A percentile compares a stretch with the other conserved stretches of the same genome.
phyloP scores from a whole-genome alignment of 73 alveolate species.

The Tetrahymena elliotti region DNA sequence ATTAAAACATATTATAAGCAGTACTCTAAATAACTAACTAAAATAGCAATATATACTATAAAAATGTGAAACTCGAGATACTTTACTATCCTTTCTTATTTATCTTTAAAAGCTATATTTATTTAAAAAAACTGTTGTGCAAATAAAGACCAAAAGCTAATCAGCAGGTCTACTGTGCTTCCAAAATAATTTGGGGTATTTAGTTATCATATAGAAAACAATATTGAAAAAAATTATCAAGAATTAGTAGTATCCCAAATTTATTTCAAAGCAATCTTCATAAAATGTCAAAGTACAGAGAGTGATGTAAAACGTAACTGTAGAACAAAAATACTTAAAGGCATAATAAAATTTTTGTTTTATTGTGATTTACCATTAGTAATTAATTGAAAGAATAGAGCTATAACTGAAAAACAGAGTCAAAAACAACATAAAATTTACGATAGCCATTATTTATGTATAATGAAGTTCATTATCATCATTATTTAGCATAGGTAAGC shows the following conservation, averaged over 20 bases:
- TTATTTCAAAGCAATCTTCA: not conserved
- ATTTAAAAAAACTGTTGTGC: not conserved
- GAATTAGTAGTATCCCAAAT: not conserved
- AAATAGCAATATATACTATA: not conserved
- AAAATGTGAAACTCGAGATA: not conserved
- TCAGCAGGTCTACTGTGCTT: not conserved
- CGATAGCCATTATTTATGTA: not conserved
- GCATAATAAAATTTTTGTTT: not conserved
- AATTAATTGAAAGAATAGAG: not conserved
- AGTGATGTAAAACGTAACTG: not conserved
- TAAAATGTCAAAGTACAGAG: not conserved
- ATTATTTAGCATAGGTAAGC: not conserved
- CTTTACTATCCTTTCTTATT: not conserved
- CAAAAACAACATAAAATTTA: not conserved
- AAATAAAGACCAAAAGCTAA: not conserved
- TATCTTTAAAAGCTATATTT: not conserved
- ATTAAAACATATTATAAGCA: not conserved
- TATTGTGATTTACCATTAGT: not conserved
- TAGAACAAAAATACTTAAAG: not conserved
- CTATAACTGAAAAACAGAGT: not conserved
- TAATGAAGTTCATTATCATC: not conserved
- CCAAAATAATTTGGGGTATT: not conserved
- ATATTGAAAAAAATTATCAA: not conserved
- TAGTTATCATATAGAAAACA: not conserved
- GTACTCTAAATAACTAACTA: not conserved